A percentile compares a stretch with the other conserved stretches of the same genome.
Evolutionary conservation across 768 basidiomycete genomes (phyloP).

Genomic region (Mycena olivaceomarginata): DNA sequence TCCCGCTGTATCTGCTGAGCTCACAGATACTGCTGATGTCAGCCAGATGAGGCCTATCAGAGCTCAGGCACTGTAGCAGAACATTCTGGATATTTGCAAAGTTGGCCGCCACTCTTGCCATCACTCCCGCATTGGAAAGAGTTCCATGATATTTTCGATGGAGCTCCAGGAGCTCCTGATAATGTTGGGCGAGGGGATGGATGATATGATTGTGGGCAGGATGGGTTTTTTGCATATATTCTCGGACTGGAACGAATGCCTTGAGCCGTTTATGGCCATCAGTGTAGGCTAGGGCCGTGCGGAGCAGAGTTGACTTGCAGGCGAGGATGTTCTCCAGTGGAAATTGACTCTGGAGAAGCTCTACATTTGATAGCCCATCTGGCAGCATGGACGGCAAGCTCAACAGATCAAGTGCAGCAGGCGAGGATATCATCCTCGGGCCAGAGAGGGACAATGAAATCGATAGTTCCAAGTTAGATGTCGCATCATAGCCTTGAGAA

Average conservation of each 20-base stretch:
- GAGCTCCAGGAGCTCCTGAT: not conserved
- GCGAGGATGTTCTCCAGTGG: not conserved
- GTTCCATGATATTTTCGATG: not conserved
- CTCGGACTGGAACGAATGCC: not conserved
- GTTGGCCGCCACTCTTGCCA: not conserved
- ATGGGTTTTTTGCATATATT: not conserved
- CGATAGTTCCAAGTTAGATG: not conserved
- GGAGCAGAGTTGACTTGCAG: not conserved
- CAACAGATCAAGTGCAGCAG: not conserved
- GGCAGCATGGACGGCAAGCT: not conserved
- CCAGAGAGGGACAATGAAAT: not conserved
- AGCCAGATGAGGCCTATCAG: not conserved
- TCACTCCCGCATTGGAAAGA: not conserved
- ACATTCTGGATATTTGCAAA: constrained; percentile 8
- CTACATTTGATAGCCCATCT: not conserved
- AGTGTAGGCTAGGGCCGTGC: not conserved
- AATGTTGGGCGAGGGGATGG: not conserved
- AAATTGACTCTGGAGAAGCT: not conserved
- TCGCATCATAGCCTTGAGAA: not conserved
- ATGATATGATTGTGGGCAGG: not conserved
- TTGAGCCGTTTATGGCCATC: not conserved
- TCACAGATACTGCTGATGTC: not conserved
- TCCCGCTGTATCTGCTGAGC: not conserved
- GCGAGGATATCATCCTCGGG: not conserved
- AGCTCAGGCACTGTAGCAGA: not conserved